These are phyloP conservation scores for Candida sojae DNA, from an alignment of 1,139 yeast genomes.

Conservation along the genomic window DNA sequence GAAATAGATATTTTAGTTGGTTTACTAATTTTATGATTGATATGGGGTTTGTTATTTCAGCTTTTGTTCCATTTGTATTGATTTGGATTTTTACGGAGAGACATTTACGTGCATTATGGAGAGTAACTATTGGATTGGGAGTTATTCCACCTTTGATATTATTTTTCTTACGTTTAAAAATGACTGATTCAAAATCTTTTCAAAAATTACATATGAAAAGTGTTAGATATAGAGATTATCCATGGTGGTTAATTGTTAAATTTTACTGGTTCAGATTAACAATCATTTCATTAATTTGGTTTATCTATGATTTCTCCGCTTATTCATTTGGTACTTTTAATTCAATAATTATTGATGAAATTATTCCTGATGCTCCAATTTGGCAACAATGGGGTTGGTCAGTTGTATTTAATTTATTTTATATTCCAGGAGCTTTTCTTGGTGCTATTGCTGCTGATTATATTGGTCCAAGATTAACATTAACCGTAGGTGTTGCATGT, in stretches of 20 bases:
- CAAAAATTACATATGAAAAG: slow-evolving; percentile 68
- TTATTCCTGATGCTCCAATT: slow-evolving; percentile 51
- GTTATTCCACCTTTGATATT: slow-evolving; percentile 85
- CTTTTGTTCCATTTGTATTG: slow-evolving; percentile 85
- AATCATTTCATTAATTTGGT: slow-evolving; percentile 81
- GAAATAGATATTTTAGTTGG: slow-evolving; percentile 88
- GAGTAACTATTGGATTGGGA: slow-evolving; percentile 88
- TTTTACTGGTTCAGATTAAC: slow-evolving; percentile 82
- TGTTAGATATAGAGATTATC: slow-evolving; percentile 47
- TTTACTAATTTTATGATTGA: slow-evolving; percentile 91
- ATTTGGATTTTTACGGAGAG: slow-evolving; percentile 77
- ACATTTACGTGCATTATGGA: slow-evolving; percentile 84
- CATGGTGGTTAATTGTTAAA: slow-evolving; percentile 68
- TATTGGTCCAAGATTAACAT: slow-evolving; percentile 83
- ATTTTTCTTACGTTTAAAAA: slow-evolving; percentile 74
- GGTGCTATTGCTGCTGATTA: slow-evolving; percentile 87
- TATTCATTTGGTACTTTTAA: slow-evolving; percentile 89
- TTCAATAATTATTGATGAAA: slow-evolving; percentile 57
- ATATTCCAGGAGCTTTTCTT: slow-evolving; percentile 83
- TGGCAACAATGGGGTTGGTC: slow-evolving; percentile 91
- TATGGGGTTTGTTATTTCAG: slow-evolving; percentile 76
- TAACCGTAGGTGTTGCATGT: slow-evolving; percentile 63
- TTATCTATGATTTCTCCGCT: slow-evolving; percentile 82
- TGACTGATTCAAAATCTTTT: slow-evolving; percentile 73
- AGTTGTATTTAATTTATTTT: slow-evolving; percentile 82